A percentile compares a stretch with the other conserved stretches of the same genome.
These are phyloP conservation scores for Nicotiana rustica DNA, from an alignment of 305 asterid species.

Conservation along the genomic window DNA sequence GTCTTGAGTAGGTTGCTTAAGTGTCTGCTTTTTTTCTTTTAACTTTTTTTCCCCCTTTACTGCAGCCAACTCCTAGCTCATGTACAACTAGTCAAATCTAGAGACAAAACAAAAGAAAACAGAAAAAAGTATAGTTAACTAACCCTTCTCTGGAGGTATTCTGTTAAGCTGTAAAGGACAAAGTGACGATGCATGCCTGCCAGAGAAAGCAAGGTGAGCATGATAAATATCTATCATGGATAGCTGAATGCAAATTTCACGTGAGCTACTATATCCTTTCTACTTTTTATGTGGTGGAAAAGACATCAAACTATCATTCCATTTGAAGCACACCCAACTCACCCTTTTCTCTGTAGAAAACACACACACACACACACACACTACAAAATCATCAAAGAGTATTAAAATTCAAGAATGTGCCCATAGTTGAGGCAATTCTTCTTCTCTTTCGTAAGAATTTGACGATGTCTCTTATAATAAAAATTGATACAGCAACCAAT, in stretches of 20 bases:
- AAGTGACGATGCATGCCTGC: conserved; percentile 87
- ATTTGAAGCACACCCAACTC: not conserved
- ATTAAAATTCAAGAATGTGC: too few species aligned
- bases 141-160: conserved; percentile 65
- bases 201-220: conserved; percentile 25
- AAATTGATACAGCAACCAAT: too few species aligned
- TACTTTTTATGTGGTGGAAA: too few species aligned
- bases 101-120: conserved; percentile 20
- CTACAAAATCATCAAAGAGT: too few species aligned
- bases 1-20: not conserved
- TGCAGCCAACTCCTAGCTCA: not conserved
- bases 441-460: too few species aligned
- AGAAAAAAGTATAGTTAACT: not conserved
- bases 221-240: not conserved
- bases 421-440: too few species aligned
- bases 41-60: not conserved
- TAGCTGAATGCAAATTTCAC: not conserved
- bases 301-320: not conserved
- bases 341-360: too few species aligned
- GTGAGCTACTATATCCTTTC: not conserved
- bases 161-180: conserved; percentile 53
- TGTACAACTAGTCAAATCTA: not conserved
- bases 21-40: too few species aligned
- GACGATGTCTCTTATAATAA: too few species aligned
- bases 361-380: too few species aligned